Conservation (phyloP, 2,329 filamentous ascomycete genomes). For the Alternaria brassicicola region DNA sequence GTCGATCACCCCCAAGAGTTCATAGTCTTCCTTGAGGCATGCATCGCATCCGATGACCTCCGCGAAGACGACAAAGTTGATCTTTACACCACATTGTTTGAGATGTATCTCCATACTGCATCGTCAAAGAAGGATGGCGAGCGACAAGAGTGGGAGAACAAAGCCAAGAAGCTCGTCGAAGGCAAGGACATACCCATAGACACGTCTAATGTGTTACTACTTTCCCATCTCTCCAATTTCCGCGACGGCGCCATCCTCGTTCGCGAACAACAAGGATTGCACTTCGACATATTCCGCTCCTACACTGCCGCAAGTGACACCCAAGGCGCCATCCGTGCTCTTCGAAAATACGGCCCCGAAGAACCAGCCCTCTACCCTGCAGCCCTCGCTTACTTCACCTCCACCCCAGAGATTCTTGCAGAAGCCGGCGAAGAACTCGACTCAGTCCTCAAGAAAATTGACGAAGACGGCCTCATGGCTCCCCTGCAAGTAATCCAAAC, state of each 20-base stretch:
- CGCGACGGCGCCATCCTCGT: constrained; percentile 89
- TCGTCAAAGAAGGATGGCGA: constrained; percentile 73
- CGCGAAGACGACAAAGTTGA: constrained; percentile 78
- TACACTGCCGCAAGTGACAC: constrained; percentile 94
- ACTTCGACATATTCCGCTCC: constrained; percentile 95
- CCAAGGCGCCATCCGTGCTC: constrained; percentile 82
- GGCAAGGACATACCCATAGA: constrained; percentile 81
- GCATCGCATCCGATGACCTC: constrained; percentile 73
- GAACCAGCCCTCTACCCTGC: constrained; percentile 93
- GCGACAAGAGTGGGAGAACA: constrained; percentile 83
- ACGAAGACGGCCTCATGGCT: constrained; percentile 89
- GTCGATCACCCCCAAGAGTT: constrained; percentile 94
- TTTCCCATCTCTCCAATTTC: constrained; percentile 92
- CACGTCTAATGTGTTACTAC: constrained; percentile 88
- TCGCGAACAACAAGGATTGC: constrained; percentile 87
- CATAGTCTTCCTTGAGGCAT: constrained; percentile 88
- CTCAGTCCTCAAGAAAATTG: constrained; percentile 80
- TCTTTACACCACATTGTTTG: constrained; percentile 92
- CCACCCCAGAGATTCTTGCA: constrained; percentile 76
- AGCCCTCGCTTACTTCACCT: constrained; percentile 91
- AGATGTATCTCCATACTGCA: constrained; percentile 95
- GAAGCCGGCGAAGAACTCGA: constrained; percentile 88
- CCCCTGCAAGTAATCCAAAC: constrained; percentile 96
- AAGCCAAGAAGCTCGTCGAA: constrained; percentile 88
- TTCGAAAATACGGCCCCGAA: constrained; percentile 88